A percentile compares a stretch with the other conserved stretches of the same genome.
phyloP scores from a whole-genome alignment of 352 stramenopile species.

The Pythium folliculosum region DNA sequence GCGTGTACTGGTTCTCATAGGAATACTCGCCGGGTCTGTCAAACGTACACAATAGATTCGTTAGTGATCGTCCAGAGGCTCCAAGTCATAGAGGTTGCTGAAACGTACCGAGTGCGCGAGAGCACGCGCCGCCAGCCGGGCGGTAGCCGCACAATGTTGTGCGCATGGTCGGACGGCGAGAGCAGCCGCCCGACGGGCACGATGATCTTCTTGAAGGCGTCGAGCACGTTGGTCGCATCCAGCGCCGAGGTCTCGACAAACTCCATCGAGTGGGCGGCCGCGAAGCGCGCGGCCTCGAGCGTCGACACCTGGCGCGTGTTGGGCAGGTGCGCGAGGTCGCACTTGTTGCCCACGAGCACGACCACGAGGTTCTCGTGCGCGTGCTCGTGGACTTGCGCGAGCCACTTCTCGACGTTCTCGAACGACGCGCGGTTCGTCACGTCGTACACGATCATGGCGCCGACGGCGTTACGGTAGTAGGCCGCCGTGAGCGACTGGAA shows the following conservation, averaged over 20 bases:
- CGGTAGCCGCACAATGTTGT: slow-evolving; percentile 69
- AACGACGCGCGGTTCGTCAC: slow-evolving; percentile 89
- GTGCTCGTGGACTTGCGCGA: slow-evolving; percentile 81
- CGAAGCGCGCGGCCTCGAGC: slow-evolving; percentile 83
- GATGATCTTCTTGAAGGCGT: slow-evolving; percentile 89
- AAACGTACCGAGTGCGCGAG: slow-evolving; percentile 58
- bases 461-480: slow-evolving; percentile 91
- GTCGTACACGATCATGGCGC: slow-evolving; percentile 93
- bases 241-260: slow-evolving; percentile 87
- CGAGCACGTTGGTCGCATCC: slow-evolving; percentile 84
- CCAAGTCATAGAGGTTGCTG: neutral
- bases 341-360: slow-evolving; percentile 89
- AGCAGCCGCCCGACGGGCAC: slow-evolving; percentile 79
- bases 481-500: slow-evolving; percentile 92
- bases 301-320: slow-evolving; percentile 84
- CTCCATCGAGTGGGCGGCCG: slow-evolving; percentile 78
- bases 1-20: slow-evolving; percentile 90
- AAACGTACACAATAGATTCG: neutral
- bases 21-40: slow-evolving; percentile 78
- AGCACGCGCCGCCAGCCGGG: slow-evolving; percentile 78
- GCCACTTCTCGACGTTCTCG: slow-evolving; percentile 76
- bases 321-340: slow-evolving; percentile 75
- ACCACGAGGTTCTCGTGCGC: slow-evolving; percentile 83
- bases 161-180: slow-evolving; percentile 52
- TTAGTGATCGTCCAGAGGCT: neutral